Conservation (phyloP, 495 filamentous ascomycete species). For the Zalerion maritima region DNA sequence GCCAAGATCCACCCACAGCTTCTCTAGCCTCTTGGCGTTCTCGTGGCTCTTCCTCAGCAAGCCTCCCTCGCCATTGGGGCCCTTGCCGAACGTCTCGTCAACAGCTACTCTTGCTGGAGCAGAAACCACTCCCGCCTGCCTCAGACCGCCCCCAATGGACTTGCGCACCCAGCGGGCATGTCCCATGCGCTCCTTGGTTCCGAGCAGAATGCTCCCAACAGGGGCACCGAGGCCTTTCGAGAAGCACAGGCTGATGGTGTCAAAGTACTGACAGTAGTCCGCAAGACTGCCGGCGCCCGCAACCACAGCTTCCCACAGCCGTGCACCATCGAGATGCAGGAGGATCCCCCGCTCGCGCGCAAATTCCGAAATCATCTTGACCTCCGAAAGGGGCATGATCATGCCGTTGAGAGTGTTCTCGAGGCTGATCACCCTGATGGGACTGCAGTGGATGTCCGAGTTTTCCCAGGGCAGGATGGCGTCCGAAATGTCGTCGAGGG, state of each 20-base stretch:
- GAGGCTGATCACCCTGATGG: conserved; percentile 65
- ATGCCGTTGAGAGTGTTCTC: conserved; percentile 77
- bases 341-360: conserved; percentile 51
- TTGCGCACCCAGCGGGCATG: conserved; percentile 71
- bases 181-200: conserved; percentile 47
- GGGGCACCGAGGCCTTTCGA: conserved; percentile 84
- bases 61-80: conserved; percentile 45
- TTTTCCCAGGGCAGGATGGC: conserved; percentile 33
- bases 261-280: conserved; percentile 59
- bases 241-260: conserved; percentile 74
- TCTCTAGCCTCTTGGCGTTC: conserved; percentile 48
- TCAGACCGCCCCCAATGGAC: conserved; percentile 65
- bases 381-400: conserved; percentile 60
- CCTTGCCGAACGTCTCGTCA: conserved; percentile 55
- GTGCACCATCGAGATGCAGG: conserved; percentile 73
- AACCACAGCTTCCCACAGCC: conserved; percentile 65
- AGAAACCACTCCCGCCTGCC: conserved; percentile 52
- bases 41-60: conserved; percentile 45
- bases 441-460: conserved; percentile 42
- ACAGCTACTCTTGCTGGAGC: conserved; percentile 43
- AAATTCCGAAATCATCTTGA: conserved; percentile 51
- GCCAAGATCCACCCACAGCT: conserved; percentile 47
- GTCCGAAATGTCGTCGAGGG: conserved; percentile 56
- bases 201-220: conserved; percentile 67
- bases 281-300: conserved; percentile 44